A percentile compares a stretch with the other conserved stretches of the same genome.
phyloP scores from a whole-genome alignment of 768 basidiomycete genomes.

The Boletus vermiculosoides region DNA sequence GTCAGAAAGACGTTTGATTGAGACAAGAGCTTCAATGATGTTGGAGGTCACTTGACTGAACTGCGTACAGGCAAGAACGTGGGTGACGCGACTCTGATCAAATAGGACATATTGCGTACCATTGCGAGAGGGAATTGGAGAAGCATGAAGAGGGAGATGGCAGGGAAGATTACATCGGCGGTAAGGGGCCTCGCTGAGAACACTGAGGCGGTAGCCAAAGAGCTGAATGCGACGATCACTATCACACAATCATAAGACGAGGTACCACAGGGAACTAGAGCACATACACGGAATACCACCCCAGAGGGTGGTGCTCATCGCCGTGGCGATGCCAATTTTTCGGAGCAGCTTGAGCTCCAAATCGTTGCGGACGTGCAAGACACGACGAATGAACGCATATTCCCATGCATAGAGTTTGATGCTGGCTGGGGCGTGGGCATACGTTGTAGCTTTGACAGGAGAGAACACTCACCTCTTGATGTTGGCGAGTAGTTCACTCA shows the following conservation, averaged over 20 bases:
- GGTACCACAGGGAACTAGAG: neutral
- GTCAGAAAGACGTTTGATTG: slow-evolving; percentile 69
- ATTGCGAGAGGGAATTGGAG: slow-evolving; percentile 84
- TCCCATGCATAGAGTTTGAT: slow-evolving; percentile 97
- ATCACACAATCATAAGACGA: neutral
- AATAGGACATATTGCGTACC: slow-evolving; percentile 40
- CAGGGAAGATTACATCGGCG: slow-evolving; percentile 92
- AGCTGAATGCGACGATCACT: slow-evolving; percentile 79
- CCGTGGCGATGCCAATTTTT: slow-evolving; percentile 77
- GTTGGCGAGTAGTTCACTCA: slow-evolving; percentile 92
- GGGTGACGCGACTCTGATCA: neutral
- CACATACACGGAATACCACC: slow-evolving; percentile 56
- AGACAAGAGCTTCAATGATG: slow-evolving; percentile 84
- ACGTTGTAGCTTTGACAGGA: neutral
- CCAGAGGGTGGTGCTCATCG: slow-evolving; percentile 65
- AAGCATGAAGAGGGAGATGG: slow-evolving; percentile 86
- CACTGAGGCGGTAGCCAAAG: slow-evolving; percentile 70
- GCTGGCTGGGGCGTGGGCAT: slow-evolving; percentile 36
- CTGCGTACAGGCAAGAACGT: slow-evolving; percentile 33
- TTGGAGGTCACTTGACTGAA: slow-evolving; percentile 73
- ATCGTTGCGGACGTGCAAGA: slow-evolving; percentile 79
- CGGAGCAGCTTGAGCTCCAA: slow-evolving; percentile 78
- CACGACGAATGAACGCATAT: slow-evolving; percentile 76
- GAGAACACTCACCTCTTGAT: slow-evolving; percentile 64
- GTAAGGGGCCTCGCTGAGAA: slow-evolving; percentile 71